Base-by-base conservation (phyloP, 1,284 basidiomycete species). In the Mycosarcoma maydis region DNA sequence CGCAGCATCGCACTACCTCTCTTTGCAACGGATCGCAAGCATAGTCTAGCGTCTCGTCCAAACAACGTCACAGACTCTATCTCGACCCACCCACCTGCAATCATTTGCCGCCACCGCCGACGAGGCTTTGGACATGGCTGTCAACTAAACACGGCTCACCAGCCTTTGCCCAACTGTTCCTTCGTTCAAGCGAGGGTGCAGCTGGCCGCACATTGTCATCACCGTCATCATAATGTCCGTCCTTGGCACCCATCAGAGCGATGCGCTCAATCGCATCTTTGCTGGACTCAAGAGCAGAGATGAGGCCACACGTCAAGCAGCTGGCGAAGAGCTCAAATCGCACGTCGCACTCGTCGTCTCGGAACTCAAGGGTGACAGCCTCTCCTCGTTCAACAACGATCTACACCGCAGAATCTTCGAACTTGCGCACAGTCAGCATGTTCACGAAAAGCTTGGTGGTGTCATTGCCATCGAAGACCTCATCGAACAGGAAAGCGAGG, bases 361-460 rank as follows among this genome's bases (percentile, higher is more conserved):
- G 14, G 78, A 80, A 47, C 74, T 80, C 57, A 73, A 76, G 36
- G 76, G 77, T 22, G 79, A 81, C 52, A 48, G 59, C 36, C 65
- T 77, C 34, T 69, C 72, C 19, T 56, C 72, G 1, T 80, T 80
- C 68, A 76, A 72, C 59, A 83, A 82, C 57, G 84, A 85, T 54
- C 80, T 94, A 65, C 92, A 89, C 79, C 86, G 88, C 67, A 84
- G 88, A 34, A 85, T 94, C 54, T 92, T 92, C 72, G 90, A 92
- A 71, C 86, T 93, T 47, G 89, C 91, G 45, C 91, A 94, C 80
- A 90, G 90, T 75, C 88, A 88, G 73, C 88, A 87, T 76, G 87
- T 84, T 47, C 84, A 86, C 19, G 91, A 92, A 78, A 90, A 90
- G 72, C 86, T 92, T 62, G 92, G 92, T 29, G 92, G 91, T 33